phyloP scores from a whole-genome alignment of 129 eudicot species.

The Erigeron canadensis region DNA sequence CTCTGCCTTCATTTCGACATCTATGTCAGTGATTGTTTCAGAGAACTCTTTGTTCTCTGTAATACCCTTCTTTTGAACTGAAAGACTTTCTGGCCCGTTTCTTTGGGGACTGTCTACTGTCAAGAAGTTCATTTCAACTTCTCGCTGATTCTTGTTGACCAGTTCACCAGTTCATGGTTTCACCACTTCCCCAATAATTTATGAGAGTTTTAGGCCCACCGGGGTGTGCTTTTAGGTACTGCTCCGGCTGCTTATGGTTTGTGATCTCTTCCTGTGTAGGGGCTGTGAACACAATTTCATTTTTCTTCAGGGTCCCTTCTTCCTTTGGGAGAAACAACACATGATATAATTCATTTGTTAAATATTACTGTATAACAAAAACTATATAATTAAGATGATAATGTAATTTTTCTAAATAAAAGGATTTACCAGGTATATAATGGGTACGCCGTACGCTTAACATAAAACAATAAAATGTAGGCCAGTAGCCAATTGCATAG shows the following conservation, averaged over 20 bases:
- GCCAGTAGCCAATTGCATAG: no score
- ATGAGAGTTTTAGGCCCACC: slow-evolving; percentile 52
- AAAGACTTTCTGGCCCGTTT: slow-evolving; percentile 49
- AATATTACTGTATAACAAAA: neutral
- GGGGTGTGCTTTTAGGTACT: slow-evolving; percentile 66
- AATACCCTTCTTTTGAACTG: slow-evolving; percentile 40
- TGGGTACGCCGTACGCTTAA: no score
- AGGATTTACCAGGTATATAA: neutral
- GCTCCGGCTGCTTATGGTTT: slow-evolving; percentile 51
- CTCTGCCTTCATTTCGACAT: slow-evolving; percentile 22
- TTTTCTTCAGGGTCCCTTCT: slow-evolving; percentile 60
- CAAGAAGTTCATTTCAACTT: slow-evolving; percentile 57
- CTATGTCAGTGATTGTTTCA: slow-evolving; percentile 26
- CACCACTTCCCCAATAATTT: slow-evolving; percentile 83
- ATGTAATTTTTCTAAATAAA: neutral
- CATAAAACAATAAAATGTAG: no score
- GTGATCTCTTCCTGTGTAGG: slow-evolving; percentile 72
- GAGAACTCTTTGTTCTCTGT: slow-evolving; percentile 30
- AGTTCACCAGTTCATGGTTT: slow-evolving; percentile 66
- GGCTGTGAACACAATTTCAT: slow-evolving; percentile 54
- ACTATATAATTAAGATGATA: no score
- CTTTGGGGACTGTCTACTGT: slow-evolving; percentile 43
- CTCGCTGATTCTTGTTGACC: slow-evolving; percentile 68
- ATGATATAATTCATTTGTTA: neutral
- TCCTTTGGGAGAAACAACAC: slow-evolving; percentile 56